Base-by-base conservation (phyloP, 139 green algal species). In the Penium margaritaceum region DNA sequence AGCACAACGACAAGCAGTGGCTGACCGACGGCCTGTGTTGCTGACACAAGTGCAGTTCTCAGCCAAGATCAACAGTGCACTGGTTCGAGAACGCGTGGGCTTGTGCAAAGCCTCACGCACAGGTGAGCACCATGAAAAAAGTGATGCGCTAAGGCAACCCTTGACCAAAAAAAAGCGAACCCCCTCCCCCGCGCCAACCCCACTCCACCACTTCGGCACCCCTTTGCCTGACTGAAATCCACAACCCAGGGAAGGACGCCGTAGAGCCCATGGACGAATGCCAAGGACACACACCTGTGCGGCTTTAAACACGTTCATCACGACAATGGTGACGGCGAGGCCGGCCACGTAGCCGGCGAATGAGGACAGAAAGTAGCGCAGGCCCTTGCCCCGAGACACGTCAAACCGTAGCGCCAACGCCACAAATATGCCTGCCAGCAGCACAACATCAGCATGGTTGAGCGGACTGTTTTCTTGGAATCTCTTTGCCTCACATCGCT, bases 291-390 rank as follows among this genome's bases (percentile, higher is more conserved):
- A n/a, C n/a, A 79, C 68, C 79, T 98, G 92, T 5, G 94, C 94
- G 15, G 91, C 85, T 64, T 96, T 84, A 85, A 99, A 99, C 5
- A 90, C 78, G 72, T 96, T 96, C 94, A 99, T 99, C 12, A 99
- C 87, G 0, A 91, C 77, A 41, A 98, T 95, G 1, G 94, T 99
- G 21, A 88, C 81, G 1, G 63, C 77, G 17, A 99, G 76, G 1
- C 93, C 94, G 3, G 71, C 67, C 0, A 86, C 77, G 72, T 99
- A 99, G 12, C 89, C 92, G 1, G 68, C 78, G 61, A 96, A 94
- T 1, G 88, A 84, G 15, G 43, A 53, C 9, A 38, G 62, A 51
- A 87, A 87, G 76, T 84, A 86, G 3, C 34, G 35, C 75, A 63
- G 58, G 24, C 64, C 63, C 19, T 17, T 37, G 7, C 14, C 6